Evolutionary conservation across 116 monocot species (phyloP).

Genomic region (Trichopus zeylanicus): DNA sequence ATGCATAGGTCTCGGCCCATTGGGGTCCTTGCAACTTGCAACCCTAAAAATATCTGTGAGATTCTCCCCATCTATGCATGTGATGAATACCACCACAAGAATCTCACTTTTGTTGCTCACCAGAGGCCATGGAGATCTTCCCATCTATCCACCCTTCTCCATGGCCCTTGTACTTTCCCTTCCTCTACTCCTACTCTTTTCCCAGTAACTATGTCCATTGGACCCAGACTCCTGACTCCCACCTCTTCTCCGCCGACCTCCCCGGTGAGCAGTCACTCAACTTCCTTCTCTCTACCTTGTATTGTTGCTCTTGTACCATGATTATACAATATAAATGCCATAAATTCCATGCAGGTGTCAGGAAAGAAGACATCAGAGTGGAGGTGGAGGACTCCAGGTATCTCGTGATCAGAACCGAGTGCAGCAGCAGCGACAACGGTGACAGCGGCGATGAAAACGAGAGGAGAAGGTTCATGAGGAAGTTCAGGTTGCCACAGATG

Average conservation of each 20-base stretch:
- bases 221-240: conserved; percentile 36
- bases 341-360: conserved; percentile 25
- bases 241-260: conserved; percentile 34
- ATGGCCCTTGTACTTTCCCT: not conserved
- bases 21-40: too few species aligned
- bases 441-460: too few species aligned
- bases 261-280: conserved; percentile 18
- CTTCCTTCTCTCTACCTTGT: not conserved
- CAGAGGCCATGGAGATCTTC: conserved; percentile 5
- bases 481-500: conserved; percentile 61
- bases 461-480: conserved; percentile 72
- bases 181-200: not conserved
- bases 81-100: too few species aligned
- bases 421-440: not conserved
- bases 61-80: too few species aligned
- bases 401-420: conserved; percentile 55
- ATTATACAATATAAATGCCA: too few species aligned
- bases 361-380: conserved; percentile 70
- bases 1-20: too few species aligned
- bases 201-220: conserved; percentile 33
- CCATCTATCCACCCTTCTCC: not conserved
- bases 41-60: too few species aligned
- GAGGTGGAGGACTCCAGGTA: conserved; percentile 72
- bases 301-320: too few species aligned
- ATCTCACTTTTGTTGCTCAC: too few species aligned